Conservation (phyloP, 805 yeast genomes). For the Metschnikowia continentalis region DNA sequence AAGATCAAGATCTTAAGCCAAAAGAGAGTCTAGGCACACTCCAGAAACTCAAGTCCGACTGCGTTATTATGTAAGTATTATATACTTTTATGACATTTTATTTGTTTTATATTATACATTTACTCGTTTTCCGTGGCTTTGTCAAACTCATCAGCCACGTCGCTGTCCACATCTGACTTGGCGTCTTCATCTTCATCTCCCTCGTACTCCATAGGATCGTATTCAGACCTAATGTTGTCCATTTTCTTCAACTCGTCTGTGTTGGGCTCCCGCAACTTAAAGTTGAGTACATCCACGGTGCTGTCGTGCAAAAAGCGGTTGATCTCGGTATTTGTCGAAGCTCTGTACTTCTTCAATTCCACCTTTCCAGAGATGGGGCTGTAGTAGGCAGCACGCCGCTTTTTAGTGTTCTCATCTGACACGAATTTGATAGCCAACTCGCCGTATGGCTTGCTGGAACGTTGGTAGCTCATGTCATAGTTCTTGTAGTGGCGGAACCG, state of each 20-base stretch:
- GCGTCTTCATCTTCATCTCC: slow-evolving; percentile 50
- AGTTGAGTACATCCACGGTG: slow-evolving; percentile 58
- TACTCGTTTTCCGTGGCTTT: slow-evolving; percentile 20
- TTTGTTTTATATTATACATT: slow-evolving; percentile 3
- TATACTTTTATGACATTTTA: no score
- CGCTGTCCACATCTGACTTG: slow-evolving; percentile 23
- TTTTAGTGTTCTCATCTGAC: slow-evolving; percentile 34
- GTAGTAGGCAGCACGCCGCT: slow-evolving; percentile 59
- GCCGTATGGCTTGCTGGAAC: slow-evolving; percentile 45
- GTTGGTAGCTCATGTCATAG: slow-evolving; percentile 63
- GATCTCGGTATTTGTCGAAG: slow-evolving; percentile 52
- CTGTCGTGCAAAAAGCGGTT: slow-evolving; percentile 52
- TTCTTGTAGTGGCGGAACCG: slow-evolving; percentile 67
- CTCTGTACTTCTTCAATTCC: slow-evolving; percentile 81
- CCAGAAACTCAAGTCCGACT: neutral
- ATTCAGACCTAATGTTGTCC: slow-evolving; percentile 64
- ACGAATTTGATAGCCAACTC: slow-evolving; percentile 66
- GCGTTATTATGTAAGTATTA: neutral
- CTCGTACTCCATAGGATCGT: slow-evolving; percentile 76
- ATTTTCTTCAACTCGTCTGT: slow-evolving; percentile 63
- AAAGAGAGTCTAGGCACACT: neutral
- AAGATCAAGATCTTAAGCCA: neutral
- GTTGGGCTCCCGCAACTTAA: slow-evolving; percentile 67
- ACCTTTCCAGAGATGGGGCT: slow-evolving; percentile 74
- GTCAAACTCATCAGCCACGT: slow-evolving; percentile 17